Conservation (phyloP, 2,329 filamentous ascomycete species). For the Botrytis galanthina region DNA sequence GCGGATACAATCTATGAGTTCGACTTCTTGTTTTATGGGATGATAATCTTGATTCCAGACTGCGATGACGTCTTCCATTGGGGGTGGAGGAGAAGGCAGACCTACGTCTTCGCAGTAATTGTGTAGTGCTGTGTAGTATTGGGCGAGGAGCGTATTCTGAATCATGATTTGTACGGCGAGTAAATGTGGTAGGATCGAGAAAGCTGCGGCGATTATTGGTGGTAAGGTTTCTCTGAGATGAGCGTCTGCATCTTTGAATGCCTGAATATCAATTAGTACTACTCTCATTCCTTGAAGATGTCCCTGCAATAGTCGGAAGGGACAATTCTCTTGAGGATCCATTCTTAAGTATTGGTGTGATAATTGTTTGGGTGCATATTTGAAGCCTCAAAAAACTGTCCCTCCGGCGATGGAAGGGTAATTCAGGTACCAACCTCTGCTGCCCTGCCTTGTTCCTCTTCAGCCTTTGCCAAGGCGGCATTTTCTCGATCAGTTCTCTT, state of each 20-base stretch:
- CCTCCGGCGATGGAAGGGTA: background rate
- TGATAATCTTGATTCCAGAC: slow-evolving; percentile 63
- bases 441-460: slow-evolving; percentile 64
- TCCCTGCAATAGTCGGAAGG: background rate
- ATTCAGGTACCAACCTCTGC: slow-evolving; percentile 52
- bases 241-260: slow-evolving; percentile 73
- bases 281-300: slow-evolving; percentile 21
- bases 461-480: slow-evolving; percentile 64
- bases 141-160: slow-evolving; percentile 72
- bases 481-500: slow-evolving; percentile 73
- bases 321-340: background rate
- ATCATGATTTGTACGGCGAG: slow-evolving; percentile 69
- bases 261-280: slow-evolving; percentile 43
- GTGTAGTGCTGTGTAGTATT: slow-evolving; percentile 75
- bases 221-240: slow-evolving; percentile 71
- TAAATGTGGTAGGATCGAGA: slow-evolving; percentile 71
- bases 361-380: background rate
- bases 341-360: background rate
- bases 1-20: slow-evolving; percentile 62
- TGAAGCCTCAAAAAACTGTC: background rate
- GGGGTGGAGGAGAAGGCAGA: slow-evolving; percentile 69
- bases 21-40: slow-evolving; percentile 63
- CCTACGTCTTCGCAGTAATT: slow-evolving; percentile 67
- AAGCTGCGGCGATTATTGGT: slow-evolving; percentile 65
- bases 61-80: slow-evolving; percentile 68